phyloP scores from a whole-genome alignment of 1,139 yeast species.

The Blastobotrys indianensis region DNA sequence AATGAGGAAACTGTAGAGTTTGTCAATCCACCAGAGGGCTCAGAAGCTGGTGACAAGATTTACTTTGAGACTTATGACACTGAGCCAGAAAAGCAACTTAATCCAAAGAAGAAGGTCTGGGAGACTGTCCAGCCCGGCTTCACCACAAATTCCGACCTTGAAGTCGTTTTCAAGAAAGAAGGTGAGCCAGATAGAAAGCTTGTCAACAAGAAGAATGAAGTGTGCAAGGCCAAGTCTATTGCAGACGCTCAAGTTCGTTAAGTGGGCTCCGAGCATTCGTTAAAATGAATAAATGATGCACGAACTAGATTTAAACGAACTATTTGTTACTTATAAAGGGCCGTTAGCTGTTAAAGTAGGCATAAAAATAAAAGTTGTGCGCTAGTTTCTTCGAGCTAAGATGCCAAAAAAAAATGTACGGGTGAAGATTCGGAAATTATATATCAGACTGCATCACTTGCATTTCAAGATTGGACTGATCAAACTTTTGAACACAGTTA shows the following conservation, averaged over 20 bases:
- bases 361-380: no score
- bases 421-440: no score
- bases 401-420: no score
- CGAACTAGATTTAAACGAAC: no score
- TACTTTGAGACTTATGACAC: constrained; percentile 86
- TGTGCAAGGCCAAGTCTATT: constrained; percentile 62
- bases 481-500: no score
- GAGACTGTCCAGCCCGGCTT: constrained; percentile 90
- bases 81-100: constrained; percentile 81
- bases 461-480: no score
- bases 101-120: constrained; percentile 98
- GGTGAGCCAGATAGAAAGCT: constrained; percentile 73
- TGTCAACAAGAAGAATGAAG: constrained; percentile 70
- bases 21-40: constrained; percentile 91
- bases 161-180: constrained; percentile 80
- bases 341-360: no score
- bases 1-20: constrained; percentile 68
- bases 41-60: constrained; percentile 92
- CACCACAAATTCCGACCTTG: constrained; percentile 67
- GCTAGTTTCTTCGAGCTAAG: no score
- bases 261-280: no score
- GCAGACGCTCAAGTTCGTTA: constrained; percentile 73
- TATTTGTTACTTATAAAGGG: no score
- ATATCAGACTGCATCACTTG: no score
- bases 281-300: not conserved